Evolutionary conservation across 2,329 filamentous ascomycete species (phyloP).

Genomic region (Thelonectria rubi): DNA sequence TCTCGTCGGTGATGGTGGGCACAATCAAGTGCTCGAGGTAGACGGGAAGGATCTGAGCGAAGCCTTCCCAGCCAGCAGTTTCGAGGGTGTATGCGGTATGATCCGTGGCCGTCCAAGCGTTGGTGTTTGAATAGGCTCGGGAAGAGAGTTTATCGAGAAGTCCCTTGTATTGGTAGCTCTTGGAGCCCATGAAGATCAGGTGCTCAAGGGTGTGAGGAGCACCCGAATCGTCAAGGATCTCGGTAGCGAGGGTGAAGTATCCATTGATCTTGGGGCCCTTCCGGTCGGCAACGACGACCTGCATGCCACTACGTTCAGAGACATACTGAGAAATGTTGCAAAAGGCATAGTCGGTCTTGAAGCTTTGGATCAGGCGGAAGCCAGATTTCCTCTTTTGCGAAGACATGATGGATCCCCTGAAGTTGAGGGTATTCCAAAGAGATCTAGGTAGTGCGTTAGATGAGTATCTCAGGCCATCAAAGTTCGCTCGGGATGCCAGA

Average conservation of each 20-base stretch:
- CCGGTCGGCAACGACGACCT: conserved; percentile 89
- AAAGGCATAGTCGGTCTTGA: conserved; percentile 89
- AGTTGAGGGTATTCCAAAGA: conserved; percentile 32
- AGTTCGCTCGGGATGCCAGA: not conserved
- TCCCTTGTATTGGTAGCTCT: conserved; percentile 93
- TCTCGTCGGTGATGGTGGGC: conserved; percentile 91
- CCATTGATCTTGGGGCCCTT: conserved; percentile 95
- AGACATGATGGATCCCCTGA: conserved; percentile 58
- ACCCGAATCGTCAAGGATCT: conserved; percentile 97
- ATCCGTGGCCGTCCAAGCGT: conserved; percentile 96
- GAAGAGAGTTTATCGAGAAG: conserved; percentile 94
- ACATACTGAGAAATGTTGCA: conserved; percentile 94
- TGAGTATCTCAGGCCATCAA: not conserved
- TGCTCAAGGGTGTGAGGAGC: conserved; percentile 89
- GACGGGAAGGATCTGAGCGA: conserved; percentile 91
- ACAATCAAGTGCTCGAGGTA: conserved; percentile 95
- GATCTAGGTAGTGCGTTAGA: conserved; percentile 31
- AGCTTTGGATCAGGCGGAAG: conserved; percentile 86
- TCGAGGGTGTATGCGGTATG: conserved; percentile 97
- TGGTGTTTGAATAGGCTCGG: conserved; percentile 91
- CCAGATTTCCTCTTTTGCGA: conserved; percentile 60
- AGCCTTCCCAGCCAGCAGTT: conserved; percentile 96
- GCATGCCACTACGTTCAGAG: conserved; percentile 92
- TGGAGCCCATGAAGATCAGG: conserved; percentile 88
- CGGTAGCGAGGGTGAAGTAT: conserved; percentile 94